Evolutionary conservation across 257 asterid species (phyloP).

Genomic region (Osmanthus fragrans): DNA sequence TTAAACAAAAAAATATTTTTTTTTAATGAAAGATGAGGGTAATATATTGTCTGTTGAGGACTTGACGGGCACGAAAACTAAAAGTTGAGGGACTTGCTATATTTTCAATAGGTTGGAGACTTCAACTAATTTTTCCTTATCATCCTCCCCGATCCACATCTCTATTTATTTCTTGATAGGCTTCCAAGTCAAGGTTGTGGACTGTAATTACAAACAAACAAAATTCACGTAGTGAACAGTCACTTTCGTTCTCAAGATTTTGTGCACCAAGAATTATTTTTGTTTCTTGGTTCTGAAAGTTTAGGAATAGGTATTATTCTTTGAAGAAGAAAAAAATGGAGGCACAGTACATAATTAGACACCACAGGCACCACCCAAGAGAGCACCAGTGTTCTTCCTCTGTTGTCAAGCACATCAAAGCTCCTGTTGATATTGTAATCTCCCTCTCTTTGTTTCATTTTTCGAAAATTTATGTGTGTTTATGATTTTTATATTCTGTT

Average conservation of each 20-base stretch:
- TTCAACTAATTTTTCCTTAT: neutral
- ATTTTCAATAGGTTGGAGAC: neutral
- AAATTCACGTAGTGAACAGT: neutral
- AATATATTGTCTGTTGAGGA: neutral
- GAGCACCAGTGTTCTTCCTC: conserved; percentile 71
- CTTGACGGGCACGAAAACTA: neutral
- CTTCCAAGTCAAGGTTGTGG: conserved; percentile 2
- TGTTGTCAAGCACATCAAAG: conserved; percentile 75
- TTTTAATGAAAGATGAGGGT: neutral
- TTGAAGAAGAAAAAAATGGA: conserved; percentile 47
- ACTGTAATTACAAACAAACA: neutral
- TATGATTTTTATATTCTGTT: neutral
- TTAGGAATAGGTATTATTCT: neutral
- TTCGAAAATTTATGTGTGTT: neutral
- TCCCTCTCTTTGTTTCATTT: conserved; percentile 8
- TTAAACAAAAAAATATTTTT: too few relatives aligned
- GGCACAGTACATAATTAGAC: conserved; percentile 43
- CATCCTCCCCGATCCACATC: neutral
- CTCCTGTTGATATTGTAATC: conserved; percentile 82
- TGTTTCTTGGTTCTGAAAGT: conserved; percentile 8
- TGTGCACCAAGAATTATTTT: neutral
- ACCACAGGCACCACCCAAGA: conserved; percentile 47
- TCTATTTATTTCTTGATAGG: conserved; percentile 14
- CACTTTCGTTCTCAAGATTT: neutral
- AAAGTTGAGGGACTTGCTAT: neutral